Percentiles rank a stretch among this genome's conserved stretches.
phyloP scores from a whole-genome alignment of 2,329 filamentous ascomycete species.

The Colletotrichum sp. region DNA sequence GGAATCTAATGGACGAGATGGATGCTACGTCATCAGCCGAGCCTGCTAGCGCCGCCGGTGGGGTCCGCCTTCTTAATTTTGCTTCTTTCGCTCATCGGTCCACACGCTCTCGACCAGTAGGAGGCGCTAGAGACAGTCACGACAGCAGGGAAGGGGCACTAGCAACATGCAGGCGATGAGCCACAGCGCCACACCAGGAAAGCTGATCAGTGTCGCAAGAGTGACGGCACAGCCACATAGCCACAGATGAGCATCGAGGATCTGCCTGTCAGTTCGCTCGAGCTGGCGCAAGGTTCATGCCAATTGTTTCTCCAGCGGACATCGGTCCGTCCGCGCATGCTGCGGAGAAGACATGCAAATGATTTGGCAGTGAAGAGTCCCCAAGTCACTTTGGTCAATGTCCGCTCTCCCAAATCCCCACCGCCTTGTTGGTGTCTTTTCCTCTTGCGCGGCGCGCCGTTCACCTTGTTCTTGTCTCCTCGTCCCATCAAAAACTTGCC shows the following conservation, averaged over 20 bases:
- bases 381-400: not conserved
- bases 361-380: not conserved
- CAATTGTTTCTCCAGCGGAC: not conserved
- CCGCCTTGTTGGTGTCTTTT: not conserved
- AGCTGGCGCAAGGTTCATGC: not conserved
- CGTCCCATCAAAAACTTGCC: not conserved
- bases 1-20: not conserved
- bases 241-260: not conserved
- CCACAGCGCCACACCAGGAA: slow-evolving; percentile 11
- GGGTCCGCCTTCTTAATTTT: slow-evolving; percentile 1
- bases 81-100: not conserved
- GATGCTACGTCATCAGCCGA: slow-evolving; percentile 19
- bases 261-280: not conserved
- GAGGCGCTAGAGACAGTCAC: not conserved
- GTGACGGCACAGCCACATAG: slow-evolving; percentile 19
- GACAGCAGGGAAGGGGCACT: not conserved
- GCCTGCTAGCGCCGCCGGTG: not conserved
- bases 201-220: slow-evolving; percentile 3
- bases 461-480: not conserved
- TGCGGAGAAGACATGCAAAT: not conserved
- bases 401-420: not conserved
- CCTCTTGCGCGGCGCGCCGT: not conserved
- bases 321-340: slow-evolving; percentile 1
- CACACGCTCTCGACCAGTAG: not conserved
- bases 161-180: not conserved